phyloP scores from a whole-genome alignment of 2,329 filamentous ascomycete genomes.

The Tricladium varicosporioides region DNA sequence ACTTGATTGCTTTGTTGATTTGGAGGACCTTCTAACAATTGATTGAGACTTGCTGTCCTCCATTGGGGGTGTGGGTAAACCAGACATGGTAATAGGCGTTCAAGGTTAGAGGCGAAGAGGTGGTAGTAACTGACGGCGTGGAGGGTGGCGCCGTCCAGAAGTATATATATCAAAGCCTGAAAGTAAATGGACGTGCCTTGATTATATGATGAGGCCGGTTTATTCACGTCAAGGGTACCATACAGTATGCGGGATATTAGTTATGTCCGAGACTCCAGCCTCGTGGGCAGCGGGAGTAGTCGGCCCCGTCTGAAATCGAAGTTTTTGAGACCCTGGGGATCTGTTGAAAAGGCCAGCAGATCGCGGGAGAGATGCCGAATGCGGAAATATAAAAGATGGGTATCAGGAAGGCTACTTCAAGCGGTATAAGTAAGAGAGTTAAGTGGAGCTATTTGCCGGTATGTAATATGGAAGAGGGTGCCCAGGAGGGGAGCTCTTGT shows the following conservation, averaged over 20 bases:
- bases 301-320: conserved; percentile 11
- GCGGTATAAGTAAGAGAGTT: too few relatives aligned
- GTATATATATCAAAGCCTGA: conserved; percentile 15
- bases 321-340: conserved; percentile 11
- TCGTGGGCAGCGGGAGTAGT: conserved; percentile 9
- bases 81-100: conserved; percentile 10
- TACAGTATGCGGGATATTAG: conserved; percentile 13
- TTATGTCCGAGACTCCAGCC: conserved; percentile 21
- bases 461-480: too few relatives aligned
- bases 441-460: too few relatives aligned
- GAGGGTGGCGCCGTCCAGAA: background rate
- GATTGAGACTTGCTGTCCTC: conserved; percentile 20
- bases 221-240: conserved; percentile 8
- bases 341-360: background rate
- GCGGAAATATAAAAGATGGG: background rate
- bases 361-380: background rate
- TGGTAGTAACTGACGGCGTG: background rate
- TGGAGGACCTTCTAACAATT: conserved; percentile 18
- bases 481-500: too few relatives aligned
- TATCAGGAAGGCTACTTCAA: background rate
- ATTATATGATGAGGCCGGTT: conserved; percentile 23
- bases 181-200: conserved; percentile 8
- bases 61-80: conserved; percentile 22
- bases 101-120: background rate
- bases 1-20: conserved; percentile 23